These are phyloP conservation scores for Clarireedia monteithiana DNA, from an alignment of 2,329 filamentous ascomycete genomes.

Conservation along the genomic window DNA sequence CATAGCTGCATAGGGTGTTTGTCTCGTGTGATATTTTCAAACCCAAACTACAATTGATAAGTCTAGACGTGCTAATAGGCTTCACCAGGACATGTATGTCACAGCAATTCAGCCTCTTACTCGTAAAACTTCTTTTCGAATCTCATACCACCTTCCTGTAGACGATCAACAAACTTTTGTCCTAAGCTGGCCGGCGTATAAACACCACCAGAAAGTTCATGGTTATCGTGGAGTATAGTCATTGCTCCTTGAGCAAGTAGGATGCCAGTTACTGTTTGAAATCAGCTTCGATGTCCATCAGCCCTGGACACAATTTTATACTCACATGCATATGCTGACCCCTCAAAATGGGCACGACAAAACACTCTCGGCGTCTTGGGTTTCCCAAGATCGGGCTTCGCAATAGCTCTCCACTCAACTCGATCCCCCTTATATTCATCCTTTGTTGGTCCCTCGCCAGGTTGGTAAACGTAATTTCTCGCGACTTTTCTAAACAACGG, in stretches of 20 bases:
- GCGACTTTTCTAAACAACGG: slow-evolving; percentile 34
- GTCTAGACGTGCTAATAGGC: too few species aligned
- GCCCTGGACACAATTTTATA: not conserved
- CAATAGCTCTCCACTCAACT: slow-evolving; percentile 57
- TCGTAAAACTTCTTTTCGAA: slow-evolving; percentile 46
- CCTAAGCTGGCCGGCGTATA: slow-evolving; percentile 68
- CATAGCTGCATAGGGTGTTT: too few species aligned
- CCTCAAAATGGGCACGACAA: slow-evolving; percentile 46
- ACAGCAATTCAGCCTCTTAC: not conserved
- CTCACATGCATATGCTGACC: slow-evolving; percentile 59
- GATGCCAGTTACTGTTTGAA: slow-evolving; percentile 51
- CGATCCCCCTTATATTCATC: slow-evolving; percentile 50
- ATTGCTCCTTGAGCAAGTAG: slow-evolving; percentile 57
- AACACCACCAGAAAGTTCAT: slow-evolving; percentile 54
- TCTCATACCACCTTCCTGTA: slow-evolving; percentile 49
- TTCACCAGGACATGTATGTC: too few species aligned
- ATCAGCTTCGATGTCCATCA: slow-evolving; percentile 9
- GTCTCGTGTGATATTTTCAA: too few species aligned
- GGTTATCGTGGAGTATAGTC: slow-evolving; percentile 55
- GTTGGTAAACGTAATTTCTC: slow-evolving; percentile 39
- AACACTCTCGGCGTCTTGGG: slow-evolving; percentile 36
- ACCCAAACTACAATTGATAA: too few species aligned
- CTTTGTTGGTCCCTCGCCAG: slow-evolving; percentile 45
- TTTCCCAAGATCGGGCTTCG: slow-evolving; percentile 45
- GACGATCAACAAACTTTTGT: slow-evolving; percentile 55